Evolutionary conservation across 1,284 basidiomycete genomes (phyloP).

Genomic region (Ustilago cynodontis): DNA sequence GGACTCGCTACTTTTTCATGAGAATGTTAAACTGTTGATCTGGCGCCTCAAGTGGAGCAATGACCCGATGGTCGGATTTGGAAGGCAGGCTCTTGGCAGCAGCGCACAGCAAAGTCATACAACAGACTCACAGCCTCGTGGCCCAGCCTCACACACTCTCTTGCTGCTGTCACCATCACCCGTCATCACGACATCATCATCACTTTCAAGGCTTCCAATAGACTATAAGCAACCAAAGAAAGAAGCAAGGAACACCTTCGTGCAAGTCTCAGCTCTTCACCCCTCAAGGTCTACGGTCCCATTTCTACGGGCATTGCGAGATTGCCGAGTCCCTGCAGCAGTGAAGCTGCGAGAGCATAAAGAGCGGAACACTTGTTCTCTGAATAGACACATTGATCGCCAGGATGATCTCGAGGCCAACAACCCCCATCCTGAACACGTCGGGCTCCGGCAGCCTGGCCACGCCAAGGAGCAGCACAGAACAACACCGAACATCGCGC

Average conservation of each 20-base stretch:
- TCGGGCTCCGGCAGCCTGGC: slow-evolving; percentile 31
- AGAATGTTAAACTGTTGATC: background rate
- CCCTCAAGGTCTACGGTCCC: background rate
- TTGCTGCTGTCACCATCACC: background rate
- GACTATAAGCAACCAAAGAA: background rate
- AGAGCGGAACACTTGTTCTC: background rate
- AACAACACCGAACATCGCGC: slow-evolving; percentile 26
- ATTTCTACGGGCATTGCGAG: too few relatives aligned
- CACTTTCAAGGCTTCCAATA: background rate
- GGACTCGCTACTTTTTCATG: background rate
- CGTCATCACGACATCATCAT: background rate
- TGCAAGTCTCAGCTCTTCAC: background rate
- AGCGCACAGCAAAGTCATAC: background rate
- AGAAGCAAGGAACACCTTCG: background rate
- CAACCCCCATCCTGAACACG: slow-evolving; percentile 41
- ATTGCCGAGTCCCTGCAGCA: too few relatives aligned
- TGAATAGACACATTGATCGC: background rate
- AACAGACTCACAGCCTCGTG: slow-evolving; percentile 3
- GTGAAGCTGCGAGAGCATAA: too few relatives aligned
- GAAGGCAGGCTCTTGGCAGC: slow-evolving; percentile 21
- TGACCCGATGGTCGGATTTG: background rate
- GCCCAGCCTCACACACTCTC: background rate
- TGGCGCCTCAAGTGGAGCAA: slow-evolving; percentile 18
- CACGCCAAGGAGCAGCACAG: slow-evolving; percentile 34
- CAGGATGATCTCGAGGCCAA: slow-evolving; percentile 29